Percentiles rank a stretch among this genome's conserved stretches.
Evolutionary conservation across 2,329 filamentous ascomycete genomes (phyloP).

Genomic region (Aspergillus viridinutans): DNA sequence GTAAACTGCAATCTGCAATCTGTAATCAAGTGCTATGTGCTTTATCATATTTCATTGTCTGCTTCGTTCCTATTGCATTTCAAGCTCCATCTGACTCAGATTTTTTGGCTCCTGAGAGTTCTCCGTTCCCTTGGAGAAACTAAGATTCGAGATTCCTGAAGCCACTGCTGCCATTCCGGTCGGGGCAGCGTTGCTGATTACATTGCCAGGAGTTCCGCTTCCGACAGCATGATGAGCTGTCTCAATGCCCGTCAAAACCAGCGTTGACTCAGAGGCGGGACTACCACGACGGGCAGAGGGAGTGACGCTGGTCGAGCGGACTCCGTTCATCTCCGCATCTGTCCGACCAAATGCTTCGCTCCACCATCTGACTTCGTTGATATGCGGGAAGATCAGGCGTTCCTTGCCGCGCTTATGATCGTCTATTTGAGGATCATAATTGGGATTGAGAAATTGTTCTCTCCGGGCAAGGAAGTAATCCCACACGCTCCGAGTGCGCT

Average conservation of each 20-base stretch:
- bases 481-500: constrained; percentile 85
- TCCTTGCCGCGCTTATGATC: constrained; percentile 77
- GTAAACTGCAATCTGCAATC: neutral
- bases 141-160: constrained; percentile 45
- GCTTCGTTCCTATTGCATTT: constrained; percentile 43
- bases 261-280: constrained; percentile 35
- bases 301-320: constrained; percentile 50
- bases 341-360: constrained; percentile 77
- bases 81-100: constrained; percentile 43
- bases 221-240: constrained; percentile 53
- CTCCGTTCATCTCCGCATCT: constrained; percentile 88
- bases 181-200: constrained; percentile 24
- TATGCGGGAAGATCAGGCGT: constrained; percentile 73
- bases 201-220: constrained; percentile 33
- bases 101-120: constrained; percentile 21
- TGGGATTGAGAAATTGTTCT: constrained; percentile 74
- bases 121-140: constrained; percentile 34
- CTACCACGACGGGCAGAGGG: constrained; percentile 29
- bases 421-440: constrained; percentile 71
- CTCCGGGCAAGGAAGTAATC: constrained; percentile 84
- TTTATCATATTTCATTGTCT: constrained; percentile 1
- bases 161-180: constrained; percentile 41
- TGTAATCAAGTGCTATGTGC: neutral
- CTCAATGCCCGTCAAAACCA: constrained; percentile 58
- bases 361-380: constrained; percentile 89